Base-by-base conservation (phyloP, 2,329 filamentous ascomycete species). In the Neoscytalidium dimidiatum region DNA sequence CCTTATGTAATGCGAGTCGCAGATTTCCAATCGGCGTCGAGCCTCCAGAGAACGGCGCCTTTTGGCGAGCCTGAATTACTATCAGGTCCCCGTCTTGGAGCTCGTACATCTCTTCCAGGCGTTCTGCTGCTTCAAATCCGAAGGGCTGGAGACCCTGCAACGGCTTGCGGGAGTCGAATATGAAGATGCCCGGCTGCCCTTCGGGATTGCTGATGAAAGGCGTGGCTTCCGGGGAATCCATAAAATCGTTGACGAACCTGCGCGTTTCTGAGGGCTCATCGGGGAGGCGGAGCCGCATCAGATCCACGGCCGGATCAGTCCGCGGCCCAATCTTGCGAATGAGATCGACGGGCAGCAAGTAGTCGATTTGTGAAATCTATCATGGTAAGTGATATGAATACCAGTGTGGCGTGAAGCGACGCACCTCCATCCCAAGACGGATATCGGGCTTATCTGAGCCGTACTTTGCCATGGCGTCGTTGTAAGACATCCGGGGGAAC, bases 401-500 rank as follows among this genome's bases (percentile, higher is more conserved):
- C 21, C 26, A 56, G 11, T 21, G 28, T 43, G 21, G 4, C 4
- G 49, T 9, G 38, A 14, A 9, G 3, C 6, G 35, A 74, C 81
- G 61, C 75, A 91, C 89, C 72, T 86, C 79, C 28, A 88, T 88
- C 1, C 86, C 85, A 41, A 94, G 90, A 19, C 95, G 87, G 9
- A 94, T 80, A 73, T 99, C 95, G 3, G 95, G 95, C 77, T 99
- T 99, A 77, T 99, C 95, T 4, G 88, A 91, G 11, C 95, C 95
- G 72, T 94, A 96, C 2, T 79, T 81, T 1, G 84, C 80, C 89
- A 99, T 98, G 19, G 90, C 90, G 43, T 91, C 82, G 33, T 90
- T 77, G 72, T 98, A 99, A 1, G 86, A 85, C 70, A 92, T 83
- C 23, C 84, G 82, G 6, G 76, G 80, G 68, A 92, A 91, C 0